Conservation (phyloP, 169 alveolate genomes). For the Plasmodium malariae region DNA sequence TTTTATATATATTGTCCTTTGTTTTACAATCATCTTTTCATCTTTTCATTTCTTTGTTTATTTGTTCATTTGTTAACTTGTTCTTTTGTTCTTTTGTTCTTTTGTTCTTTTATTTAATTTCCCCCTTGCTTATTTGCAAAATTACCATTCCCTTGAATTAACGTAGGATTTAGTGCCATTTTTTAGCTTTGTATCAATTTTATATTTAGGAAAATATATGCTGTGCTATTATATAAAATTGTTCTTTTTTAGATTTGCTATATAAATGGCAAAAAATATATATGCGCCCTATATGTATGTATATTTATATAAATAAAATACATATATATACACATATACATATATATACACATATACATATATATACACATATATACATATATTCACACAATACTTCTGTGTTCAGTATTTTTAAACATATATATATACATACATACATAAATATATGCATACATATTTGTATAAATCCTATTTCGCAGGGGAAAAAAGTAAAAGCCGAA, state of each 20-base stretch:
- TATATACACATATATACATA: slow-evolving; percentile 11
- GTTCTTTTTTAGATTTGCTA: too few relatives aligned
- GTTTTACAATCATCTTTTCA: neutral
- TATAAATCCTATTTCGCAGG: neutral
- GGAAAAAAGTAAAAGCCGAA: neutral
- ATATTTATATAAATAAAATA: neutral
- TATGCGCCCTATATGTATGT: too few relatives aligned
- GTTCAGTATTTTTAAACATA: neutral
- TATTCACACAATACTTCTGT: neutral
- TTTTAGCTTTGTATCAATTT: slow-evolving; percentile 1
- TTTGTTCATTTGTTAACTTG: too few relatives aligned
- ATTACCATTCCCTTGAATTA: slow-evolving; percentile 66
- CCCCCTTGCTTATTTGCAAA: neutral
- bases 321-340: neutral
- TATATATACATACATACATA: neutral
- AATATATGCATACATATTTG: neutral
- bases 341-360: slow-evolving; percentile 22
- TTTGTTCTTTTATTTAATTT: neutral
- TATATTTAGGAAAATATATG: neutral
- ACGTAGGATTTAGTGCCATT: slow-evolving; percentile 67
- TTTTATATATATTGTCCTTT: too few relatives aligned
- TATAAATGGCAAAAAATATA: too few relatives aligned
- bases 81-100: too few relatives aligned
- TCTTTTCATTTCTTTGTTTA: neutral
- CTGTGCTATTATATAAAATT: too few relatives aligned